phyloP scores from a whole-genome alignment of 805 yeast species.

The Starmerella scarabaei region DNA sequence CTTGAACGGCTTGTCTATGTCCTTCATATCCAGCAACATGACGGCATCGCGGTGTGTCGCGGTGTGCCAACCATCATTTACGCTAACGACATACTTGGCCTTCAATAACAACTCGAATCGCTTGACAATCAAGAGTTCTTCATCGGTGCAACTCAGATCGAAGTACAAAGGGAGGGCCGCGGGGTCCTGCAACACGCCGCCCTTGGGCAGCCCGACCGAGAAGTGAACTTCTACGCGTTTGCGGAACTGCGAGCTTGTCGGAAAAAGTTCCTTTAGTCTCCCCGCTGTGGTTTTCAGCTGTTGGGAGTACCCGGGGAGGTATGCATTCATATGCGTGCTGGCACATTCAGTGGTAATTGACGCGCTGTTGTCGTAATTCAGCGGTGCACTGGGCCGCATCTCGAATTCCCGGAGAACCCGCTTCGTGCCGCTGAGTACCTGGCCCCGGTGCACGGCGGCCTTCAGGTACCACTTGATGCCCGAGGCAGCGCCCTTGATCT shows the following conservation, averaged over 20 bases:
- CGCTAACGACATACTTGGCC: conserved; percentile 14
- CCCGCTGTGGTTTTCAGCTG: conserved; percentile 11
- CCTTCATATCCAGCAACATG: not conserved
- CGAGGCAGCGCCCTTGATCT: conserved; percentile 7
- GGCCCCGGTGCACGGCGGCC: conserved; percentile 15
- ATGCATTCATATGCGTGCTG: conserved; percentile 1
- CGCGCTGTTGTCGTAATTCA: not conserved
- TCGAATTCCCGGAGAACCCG: conserved; percentile 8
- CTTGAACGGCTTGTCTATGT: conserved; percentile 7
- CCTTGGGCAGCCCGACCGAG: conserved; percentile 7
- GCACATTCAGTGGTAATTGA: not conserved
- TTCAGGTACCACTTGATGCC: conserved; percentile 18
- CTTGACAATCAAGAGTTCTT: conserved; percentile 7
- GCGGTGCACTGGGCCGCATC: conserved; percentile 11
- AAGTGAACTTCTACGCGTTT: conserved; percentile 4
- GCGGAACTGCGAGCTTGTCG: conserved; percentile 6
- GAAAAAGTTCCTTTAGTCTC: conserved; percentile 11
- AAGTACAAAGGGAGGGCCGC: conserved; percentile 1
- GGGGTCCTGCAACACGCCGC: conserved; percentile 15
- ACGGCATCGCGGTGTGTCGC: conserved; percentile 4
- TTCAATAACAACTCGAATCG: conserved; percentile 8
- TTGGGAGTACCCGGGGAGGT: conserved; percentile 14
- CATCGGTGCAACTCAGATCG: conserved; percentile 7
- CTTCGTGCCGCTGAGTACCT: conserved; percentile 4
- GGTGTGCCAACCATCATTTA: conserved; percentile 13